Base-by-base conservation (phyloP, 257 asterid species). In the Verbena officinalis region DNA sequence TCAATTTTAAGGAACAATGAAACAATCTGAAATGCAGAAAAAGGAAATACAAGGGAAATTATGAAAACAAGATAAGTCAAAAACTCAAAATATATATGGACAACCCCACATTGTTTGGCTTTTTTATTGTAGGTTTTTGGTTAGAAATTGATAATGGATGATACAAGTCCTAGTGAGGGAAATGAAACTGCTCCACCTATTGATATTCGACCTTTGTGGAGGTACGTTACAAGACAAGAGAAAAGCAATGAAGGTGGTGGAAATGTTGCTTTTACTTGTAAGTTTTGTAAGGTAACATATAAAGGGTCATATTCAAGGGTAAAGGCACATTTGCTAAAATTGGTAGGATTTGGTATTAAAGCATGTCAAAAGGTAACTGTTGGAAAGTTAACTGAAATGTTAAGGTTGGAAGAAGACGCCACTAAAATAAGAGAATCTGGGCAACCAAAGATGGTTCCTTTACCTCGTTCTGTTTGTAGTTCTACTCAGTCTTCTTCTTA, bases 291-390 rank as follows among this genome's bases (percentile, higher is more conserved):
- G 27, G 13, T 8, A 1, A 8, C 55, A 19, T 49, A 17, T 49
- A 8, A 49, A n/a, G 39, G 65, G 14, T 22, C 39, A n/a, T 40
- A 59, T 40, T 44, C 53, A 20, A 40, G 39, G 19, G 44, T 57
- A 12, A 64, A 19, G 34, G 16, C 34, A 3, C 60, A 64, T 5
- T 51, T 64, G 51, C 21, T 64, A 9, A 51, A 64, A 53, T 49
- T 9, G 23, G 23, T 7, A 11, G 48, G 70, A 9, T 7, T 4
- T 9, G 70, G 50, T 13, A 64, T 50, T 1, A 16, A n/a, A 1
- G 44, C 4, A 17, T 64, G 39, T 9, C 19, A 31, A 12, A 50
- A 34, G 5, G 60, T 39, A 38, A 64, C 61, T 2, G 7, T 16
- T 21, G 51, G 27, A 2, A 4, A 16, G 6, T 4, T 64, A 4